Evolutionary conservation across 352 stramenopile genomes (phyloP).

Genomic region (Pythium aphanidermatum): DNA sequence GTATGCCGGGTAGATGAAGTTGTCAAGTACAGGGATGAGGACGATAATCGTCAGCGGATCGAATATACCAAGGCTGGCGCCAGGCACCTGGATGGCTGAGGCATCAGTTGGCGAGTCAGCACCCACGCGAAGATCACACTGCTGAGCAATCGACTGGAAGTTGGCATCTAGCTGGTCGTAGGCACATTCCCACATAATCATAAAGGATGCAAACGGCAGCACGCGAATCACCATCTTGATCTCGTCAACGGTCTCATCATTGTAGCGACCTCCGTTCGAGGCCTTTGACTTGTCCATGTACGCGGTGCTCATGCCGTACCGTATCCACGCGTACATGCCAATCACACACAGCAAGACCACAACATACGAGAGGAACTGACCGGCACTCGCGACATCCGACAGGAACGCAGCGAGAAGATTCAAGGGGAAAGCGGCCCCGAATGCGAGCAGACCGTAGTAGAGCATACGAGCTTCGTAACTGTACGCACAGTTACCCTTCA

Average conservation of each 20-base stretch:
- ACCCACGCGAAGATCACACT: slow-evolving; percentile 66
- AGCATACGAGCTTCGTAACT: slow-evolving; percentile 76
- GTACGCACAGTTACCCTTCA: slow-evolving; percentile 70
- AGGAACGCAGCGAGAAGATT: slow-evolving; percentile 78
- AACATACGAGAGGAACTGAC: slow-evolving; percentile 71
- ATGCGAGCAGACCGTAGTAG: slow-evolving; percentile 67
- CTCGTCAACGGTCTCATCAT: slow-evolving; percentile 79
- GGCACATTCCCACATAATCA: slow-evolving; percentile 86
- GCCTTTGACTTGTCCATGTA: slow-evolving; percentile 86
- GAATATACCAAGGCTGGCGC: slow-evolving; percentile 80
- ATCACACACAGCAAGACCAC: slow-evolving; percentile 59
- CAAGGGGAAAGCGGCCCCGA: slow-evolving; percentile 51
- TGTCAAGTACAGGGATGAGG: slow-evolving; percentile 67
- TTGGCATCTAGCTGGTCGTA: slow-evolving; percentile 86
- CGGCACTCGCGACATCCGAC: slow-evolving; percentile 36
- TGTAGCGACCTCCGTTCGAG: slow-evolving; percentile 71
- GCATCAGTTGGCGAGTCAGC: slow-evolving; percentile 23
- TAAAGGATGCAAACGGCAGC: slow-evolving; percentile 83
- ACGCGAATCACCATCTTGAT: slow-evolving; percentile 84
- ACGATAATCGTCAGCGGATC: slow-evolving; percentile 82
- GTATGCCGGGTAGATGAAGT: slow-evolving; percentile 72
- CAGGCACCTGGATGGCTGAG: slow-evolving; percentile 50
- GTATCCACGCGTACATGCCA: slow-evolving; percentile 81
- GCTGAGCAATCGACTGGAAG: slow-evolving; percentile 83
- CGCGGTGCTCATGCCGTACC: slow-evolving; percentile 70